Evolutionary conservation across 1,284 basidiomycete genomes (phyloP), one percentile per base, ranked within the genome.

Genomic region (Pseudomicrostroma phylloplanum): DNA sequence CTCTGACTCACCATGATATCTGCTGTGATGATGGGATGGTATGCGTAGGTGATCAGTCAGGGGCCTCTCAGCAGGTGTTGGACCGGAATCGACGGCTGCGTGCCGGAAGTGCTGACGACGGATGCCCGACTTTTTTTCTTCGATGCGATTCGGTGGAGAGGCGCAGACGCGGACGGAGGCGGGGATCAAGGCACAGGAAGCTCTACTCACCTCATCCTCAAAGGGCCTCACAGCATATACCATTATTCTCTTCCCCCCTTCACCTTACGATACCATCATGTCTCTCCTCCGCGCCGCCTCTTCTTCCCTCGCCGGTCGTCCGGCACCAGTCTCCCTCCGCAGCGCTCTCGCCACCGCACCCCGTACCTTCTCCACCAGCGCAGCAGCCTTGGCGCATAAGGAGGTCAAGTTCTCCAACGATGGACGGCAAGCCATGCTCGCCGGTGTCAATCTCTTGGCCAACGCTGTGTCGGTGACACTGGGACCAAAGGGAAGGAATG

Each of bases 381-480:
- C 68, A 58, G 67, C 68, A 57, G 73, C 64, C 60, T 62, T 51
- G 55, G 63, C 65, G 1, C 68, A 91, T 85, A 93, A 96, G 86
- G 92, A 96, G 80, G 90, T 97, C 81, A 89, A 91, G 84, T 97
- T 97, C 82, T 91, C 89, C 79, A 93, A 96, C 82, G 91, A 94
- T 69, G 92, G 92, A 64, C 86, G 94, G 69, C 91, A 92, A 55
- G 86, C 88, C 81, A 96, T 97, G 83, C 86, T 97, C 69, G 89
- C 88, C 80, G 94, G 94, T 82, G 92, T 98, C 68, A 93, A 97
- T 82, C 85, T 94, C 71, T 87, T 98, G 69, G 93, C 94, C 60
- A 73, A 77, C 60, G 77, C 77, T 26, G 73, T 79, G 53, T 96
- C 81, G 89, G 92, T 96, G 57, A 98, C 94, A 43, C 86, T 97